Base-by-base conservation (phyloP, 139 green algal species). In the Microglena sp. region DNA sequence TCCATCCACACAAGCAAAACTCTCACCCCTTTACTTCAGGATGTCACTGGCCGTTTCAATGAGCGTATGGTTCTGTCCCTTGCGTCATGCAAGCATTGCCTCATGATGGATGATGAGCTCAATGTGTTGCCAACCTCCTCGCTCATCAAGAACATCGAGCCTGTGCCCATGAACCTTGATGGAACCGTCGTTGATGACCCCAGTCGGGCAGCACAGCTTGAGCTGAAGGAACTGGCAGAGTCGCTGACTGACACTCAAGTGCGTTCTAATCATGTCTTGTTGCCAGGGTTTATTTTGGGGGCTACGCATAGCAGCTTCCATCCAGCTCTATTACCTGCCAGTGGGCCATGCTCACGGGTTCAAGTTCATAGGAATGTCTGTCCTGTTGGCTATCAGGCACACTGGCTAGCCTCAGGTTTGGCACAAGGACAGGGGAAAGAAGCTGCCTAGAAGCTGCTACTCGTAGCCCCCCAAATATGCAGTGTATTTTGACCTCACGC, bases 71-170 rank as follows among this genome's bases (percentile, higher is more conserved):
- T 97, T 65, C 83, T 99, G 60, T 93, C 82, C 0, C 79, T 99
- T 57, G 89, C 93, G 18, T 77, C 68, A 60, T 92, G 82, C 72
- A 77, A 70, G 4, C 78, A 78, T 62, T 94, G 84, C 82, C 79
- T 97, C 22, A 73, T 99, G 26, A 91, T 97, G 81, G 93, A 99
- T 57, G 94, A 99, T 64, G 94, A 99, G 82, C 84, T 99, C 55
- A 99, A 99, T 77, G 87, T 99, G 36, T 82, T 99, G 71, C 94
- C 94, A 11, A 93, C 89, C 22, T 66, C 59, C 8, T 36, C 18
- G 8, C 28, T 69, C 28, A 65, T 81, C 28, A 65, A 53, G 31
- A 75, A 78, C 74, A 89, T 94, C 46, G 65, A 80, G 65, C 81
- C 87, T 21, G n/a, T 92, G 32, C 62, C 79, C 5, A 33, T 50